phyloP scores from a whole-genome alignment of 1,284 basidiomycete species.

The Ceratobasidium sp. region DNA sequence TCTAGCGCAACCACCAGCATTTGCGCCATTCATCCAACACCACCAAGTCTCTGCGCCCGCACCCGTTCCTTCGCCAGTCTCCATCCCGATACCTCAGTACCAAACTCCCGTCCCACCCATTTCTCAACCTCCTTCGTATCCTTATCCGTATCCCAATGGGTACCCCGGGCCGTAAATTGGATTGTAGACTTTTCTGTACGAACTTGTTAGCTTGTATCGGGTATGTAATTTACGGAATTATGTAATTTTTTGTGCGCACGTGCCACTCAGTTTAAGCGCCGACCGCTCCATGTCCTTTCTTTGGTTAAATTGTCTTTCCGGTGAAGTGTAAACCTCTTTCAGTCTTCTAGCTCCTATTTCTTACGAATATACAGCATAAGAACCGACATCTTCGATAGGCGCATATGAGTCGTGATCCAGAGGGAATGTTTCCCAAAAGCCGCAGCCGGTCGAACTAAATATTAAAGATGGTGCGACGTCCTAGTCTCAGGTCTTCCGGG shows the following conservation, averaged over 20 bases:
- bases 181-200: slow-evolving; percentile 14
- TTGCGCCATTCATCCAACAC: not conserved
- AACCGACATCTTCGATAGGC: not conserved
- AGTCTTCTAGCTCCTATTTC: no score
- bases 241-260: slow-evolving; percentile 13
- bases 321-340: no score
- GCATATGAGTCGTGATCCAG: slow-evolving; percentile 15
- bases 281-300: no score
- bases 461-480: no score
- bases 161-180: slow-evolving; percentile 14
- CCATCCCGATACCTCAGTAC: slow-evolving; percentile 22
- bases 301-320: no score
- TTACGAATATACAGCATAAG: slow-evolving; percentile 9
- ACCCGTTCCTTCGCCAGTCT: not conserved
- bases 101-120: slow-evolving; percentile 28
- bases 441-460: no score
- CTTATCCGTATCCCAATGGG: slow-evolving; percentile 25
- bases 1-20: not conserved
- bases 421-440: no score
- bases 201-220: slow-evolving; percentile 19
- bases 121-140: slow-evolving; percentile 26
- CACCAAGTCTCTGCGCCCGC: not conserved
- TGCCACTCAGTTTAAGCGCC: not conserved
- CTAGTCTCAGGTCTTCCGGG: no score
- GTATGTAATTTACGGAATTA: slow-evolving; percentile 38